Evolutionary conservation across 441 rosid species (phyloP), one percentile per base, ranked within the genome.

Genomic region (Cnidoscolus chayamansa): DNA sequence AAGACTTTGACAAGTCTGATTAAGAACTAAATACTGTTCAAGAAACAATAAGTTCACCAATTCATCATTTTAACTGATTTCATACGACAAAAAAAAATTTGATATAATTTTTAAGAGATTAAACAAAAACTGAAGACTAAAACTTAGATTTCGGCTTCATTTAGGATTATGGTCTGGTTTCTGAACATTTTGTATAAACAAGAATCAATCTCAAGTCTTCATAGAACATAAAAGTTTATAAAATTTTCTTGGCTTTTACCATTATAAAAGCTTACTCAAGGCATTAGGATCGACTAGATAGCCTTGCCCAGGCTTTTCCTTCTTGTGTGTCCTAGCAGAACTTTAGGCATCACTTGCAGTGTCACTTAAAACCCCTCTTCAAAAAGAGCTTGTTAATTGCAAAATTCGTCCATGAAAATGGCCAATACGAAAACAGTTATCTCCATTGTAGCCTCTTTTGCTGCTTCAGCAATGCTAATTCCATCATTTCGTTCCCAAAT

Each of bases 381-480:
- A 40, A 40, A 40, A 40, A n/a, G 2, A 7, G 13, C 32, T 9
- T 19, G 3, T 7, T 5, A 40, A 40, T 40, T 1, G 19, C 60
- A 56, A 20, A n/a, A 54, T 47, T 25, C 32, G 9, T 19, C 17
- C 51, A 50, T 7, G 2, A 7, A 40, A 19, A 17, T 63, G 51
- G 16, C 51, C 10, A 9, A 17, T 4, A 19, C 32, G 10, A 63
- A 43, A 63, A 10, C n/a, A 43, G 16, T 63, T 43, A 2, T 63
- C 49, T 17, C 53, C 15, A 15, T 19, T 4, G 30, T 40, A 40
- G 32, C 60, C 32, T 56, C 32, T 20, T 56, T 56, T 56, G 66
- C 66, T 16, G 66, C 66, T 63, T 63, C 50, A 40, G 31, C 50
- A 40, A 5, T 63, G 12, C 51, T 63, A 20, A 63, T 63, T 63